phyloP scores from a whole-genome alignment of 352 stramenopile species.

The Globisporangium middletonii region DNA sequence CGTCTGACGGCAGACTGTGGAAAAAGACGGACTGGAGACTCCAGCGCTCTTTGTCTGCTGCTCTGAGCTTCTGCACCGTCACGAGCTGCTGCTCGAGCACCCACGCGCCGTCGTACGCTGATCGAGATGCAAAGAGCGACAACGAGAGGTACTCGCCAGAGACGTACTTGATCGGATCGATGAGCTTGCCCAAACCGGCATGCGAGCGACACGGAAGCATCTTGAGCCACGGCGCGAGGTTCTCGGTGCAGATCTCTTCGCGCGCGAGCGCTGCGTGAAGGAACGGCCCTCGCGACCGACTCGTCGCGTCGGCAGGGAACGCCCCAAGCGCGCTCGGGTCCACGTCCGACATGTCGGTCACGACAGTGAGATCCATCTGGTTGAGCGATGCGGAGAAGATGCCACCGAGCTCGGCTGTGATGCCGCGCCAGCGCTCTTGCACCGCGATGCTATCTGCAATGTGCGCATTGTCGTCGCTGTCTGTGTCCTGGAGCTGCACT shows the following conservation, averaged over 20 bases:
- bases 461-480: background rate
- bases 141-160: constrained; percentile 66
- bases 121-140: constrained; percentile 36
- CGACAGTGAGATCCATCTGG: constrained; percentile 60
- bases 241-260: constrained; percentile 86
- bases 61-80: constrained; percentile 33
- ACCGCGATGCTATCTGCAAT: constrained; percentile 10
- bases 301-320: background rate
- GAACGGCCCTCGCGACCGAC: constrained; percentile 14
- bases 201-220: constrained; percentile 74
- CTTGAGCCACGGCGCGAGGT: constrained; percentile 86
- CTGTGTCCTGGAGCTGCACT: constrained; percentile 29
- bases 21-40: constrained; percentile 49
- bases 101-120: constrained; percentile 16
- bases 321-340: constrained; percentile 16
- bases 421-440: constrained; percentile 48
- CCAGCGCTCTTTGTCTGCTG: constrained; percentile 19
- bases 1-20: constrained; percentile 10
- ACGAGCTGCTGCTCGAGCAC: constrained; percentile 54
- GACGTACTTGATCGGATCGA: constrained; percentile 71
- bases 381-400: constrained; percentile 82
- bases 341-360: constrained; percentile 18
- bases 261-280: constrained; percentile 63
- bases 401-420: constrained; percentile 70
- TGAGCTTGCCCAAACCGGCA: constrained; percentile 52